These are phyloP conservation scores for Trypanosoma avium DNA, from an alignment of 208 protist species.

Conservation along the genomic window DNA sequence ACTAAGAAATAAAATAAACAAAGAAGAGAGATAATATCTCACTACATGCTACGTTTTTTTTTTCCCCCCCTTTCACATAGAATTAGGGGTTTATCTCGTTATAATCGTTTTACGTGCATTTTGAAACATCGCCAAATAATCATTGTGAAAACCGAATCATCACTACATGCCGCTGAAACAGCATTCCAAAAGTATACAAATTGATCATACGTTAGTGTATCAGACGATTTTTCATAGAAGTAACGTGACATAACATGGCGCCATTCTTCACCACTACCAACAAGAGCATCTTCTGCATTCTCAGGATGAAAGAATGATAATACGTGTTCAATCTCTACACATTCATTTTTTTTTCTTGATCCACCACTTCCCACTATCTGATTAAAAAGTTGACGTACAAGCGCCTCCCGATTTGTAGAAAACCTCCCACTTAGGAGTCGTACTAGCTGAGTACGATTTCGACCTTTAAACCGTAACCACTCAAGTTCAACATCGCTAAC, in stretches of 20 bases:
- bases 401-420: slow-evolving; percentile 51
- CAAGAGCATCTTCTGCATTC: slow-evolving; percentile 39
- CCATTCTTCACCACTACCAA: slow-evolving; percentile 42
- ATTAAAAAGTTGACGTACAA: slow-evolving; percentile 68
- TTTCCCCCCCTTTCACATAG: neutral
- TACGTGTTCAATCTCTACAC: slow-evolving; percentile 23
- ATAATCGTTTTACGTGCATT: slow-evolving; percentile 41
- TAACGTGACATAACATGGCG: slow-evolving; percentile 36
- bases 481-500: slow-evolving; percentile 68
- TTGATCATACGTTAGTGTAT: slow-evolving; percentile 42
- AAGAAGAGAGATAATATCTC: too few species aligned
- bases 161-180: slow-evolving; percentile 68
- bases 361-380: slow-evolving; percentile 26
- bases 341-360: neutral
- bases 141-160: slow-evolving; percentile 82
- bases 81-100: neutral
- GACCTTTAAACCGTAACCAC: slow-evolving; percentile 68
- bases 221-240: slow-evolving; percentile 16
- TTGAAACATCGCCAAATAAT: slow-evolving; percentile 78
- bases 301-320: slow-evolving; percentile 45
- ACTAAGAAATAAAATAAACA: too few species aligned
- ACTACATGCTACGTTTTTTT: too few species aligned
- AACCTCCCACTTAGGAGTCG: slow-evolving; percentile 44
- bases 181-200: slow-evolving; percentile 80
- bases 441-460: slow-evolving; percentile 56